Evolutionary conservation across 129 eudicot species (phyloP), one percentile per base, ranked within the genome.

Genomic region (Flaveria robusta): DNA sequence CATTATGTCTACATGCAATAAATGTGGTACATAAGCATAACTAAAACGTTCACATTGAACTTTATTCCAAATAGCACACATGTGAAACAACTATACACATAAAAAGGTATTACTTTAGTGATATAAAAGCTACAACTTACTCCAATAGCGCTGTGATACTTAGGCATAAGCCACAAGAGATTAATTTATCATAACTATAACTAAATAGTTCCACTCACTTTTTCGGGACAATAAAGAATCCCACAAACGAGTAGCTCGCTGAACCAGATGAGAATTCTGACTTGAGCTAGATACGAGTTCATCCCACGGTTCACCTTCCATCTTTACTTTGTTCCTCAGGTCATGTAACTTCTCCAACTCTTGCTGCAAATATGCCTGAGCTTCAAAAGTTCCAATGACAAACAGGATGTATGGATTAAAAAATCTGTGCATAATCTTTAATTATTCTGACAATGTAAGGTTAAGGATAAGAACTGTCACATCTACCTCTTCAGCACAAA

Each of bases 241-340:
- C 99, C 99, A 95, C 78, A 95, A 75, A 23, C 92, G 92, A 77
- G 99, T 87, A 63, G 97, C 97, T 82, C 88, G 87, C 75, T 92
- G 97, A 81, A 91, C 97, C 85, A 95, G 82, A 74, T 91, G 97
- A 67, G 99, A 95, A 70, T 88, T 95, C 65, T 95, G 99, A 81
- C 97, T 89, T 58, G 99, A 91, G 84, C 94, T 92, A 65, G 97
- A 86, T 51, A 89, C 99, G 60, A 92, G 97, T 82, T 95, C 97
- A 87, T 95, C 99, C 97, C 99, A 95, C 14, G 83, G 89, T 87
- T 91, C 99, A 72, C 96, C 97, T 89, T 95, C 99, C 85, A 88
- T 62, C 91, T 95, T 95, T 78, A 92, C 99, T 87, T 95, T 95
- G 89, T 89, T 95, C 79, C 99, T 85, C 80, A 91, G 49, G 39